A percentile compares a stretch with the other conserved stretches of the same genome.
phyloP scores from a whole-genome alignment of 2,329 filamentous ascomycete species.

The Didymella arachidicola region DNA sequence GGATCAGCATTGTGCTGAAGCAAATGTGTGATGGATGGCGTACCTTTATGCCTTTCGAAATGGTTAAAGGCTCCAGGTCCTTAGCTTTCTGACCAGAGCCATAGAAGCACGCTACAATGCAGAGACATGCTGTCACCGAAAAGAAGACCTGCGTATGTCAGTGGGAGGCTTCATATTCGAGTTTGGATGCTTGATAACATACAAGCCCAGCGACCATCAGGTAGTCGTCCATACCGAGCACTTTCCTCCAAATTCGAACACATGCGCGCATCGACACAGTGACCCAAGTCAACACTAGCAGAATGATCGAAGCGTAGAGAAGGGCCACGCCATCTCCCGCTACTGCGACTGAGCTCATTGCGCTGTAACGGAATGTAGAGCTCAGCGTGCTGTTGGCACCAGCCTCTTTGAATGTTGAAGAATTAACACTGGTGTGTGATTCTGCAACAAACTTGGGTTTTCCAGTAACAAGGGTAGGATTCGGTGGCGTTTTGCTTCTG shows the following conservation, averaged over 20 bases:
- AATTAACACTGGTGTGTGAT: too few species aligned
- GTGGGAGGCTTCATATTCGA: not conserved
- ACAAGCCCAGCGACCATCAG: slow-evolving; percentile 31
- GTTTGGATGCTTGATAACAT: slow-evolving; percentile 4
- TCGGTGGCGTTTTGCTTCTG: not conserved
- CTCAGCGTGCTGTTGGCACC: not conserved
- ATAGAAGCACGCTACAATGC: slow-evolving; percentile 31
- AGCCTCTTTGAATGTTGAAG: not conserved
- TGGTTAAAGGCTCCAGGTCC: slow-evolving; percentile 20
- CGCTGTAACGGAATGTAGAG: not conserved
- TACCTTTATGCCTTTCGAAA: slow-evolving; percentile 29
- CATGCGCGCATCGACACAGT: slow-evolving; percentile 28
- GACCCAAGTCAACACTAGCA: slow-evolving; percentile 31
- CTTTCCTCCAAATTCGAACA: slow-evolving; percentile 30
- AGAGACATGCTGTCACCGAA: slow-evolving; percentile 29
- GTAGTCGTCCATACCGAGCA: slow-evolving; percentile 26
- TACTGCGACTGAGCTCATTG: slow-evolving; percentile 28
- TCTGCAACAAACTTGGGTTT: too few species aligned
- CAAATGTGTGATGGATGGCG: not conserved
- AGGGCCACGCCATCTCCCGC: slow-evolving; percentile 30
- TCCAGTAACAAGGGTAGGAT: not conserved
- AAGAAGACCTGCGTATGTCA: slow-evolving; percentile 24
- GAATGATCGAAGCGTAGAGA: slow-evolving; percentile 26
- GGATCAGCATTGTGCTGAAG: not conserved
- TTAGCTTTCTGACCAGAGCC: slow-evolving; percentile 28